Conservation (phyloP, 352 stramenopile species). For the Pythium oligandrum region DNA sequence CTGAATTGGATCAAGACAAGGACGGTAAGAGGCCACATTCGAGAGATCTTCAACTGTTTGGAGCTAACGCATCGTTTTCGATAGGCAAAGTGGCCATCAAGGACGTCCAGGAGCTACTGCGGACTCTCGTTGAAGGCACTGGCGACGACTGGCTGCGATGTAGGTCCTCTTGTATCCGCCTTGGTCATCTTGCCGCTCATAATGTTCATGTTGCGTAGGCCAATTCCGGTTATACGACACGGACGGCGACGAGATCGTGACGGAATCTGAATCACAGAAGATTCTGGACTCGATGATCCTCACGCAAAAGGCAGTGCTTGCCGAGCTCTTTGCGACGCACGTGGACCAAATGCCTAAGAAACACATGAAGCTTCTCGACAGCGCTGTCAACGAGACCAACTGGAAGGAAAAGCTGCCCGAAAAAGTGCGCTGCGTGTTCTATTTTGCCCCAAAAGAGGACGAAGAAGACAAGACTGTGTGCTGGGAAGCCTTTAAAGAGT, state of each 20-base stretch:
- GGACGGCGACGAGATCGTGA: constrained; percentile 47
- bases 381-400: constrained; percentile 49
- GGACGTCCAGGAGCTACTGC: constrained; percentile 39
- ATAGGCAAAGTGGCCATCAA: constrained; percentile 36
- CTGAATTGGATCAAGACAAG: constrained; percentile 58
- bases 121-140: constrained; percentile 11
- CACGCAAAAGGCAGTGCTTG: constrained; percentile 48
- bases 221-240: constrained; percentile 60
- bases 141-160: constrained; percentile 12
- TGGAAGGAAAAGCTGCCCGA: constrained; percentile 71
- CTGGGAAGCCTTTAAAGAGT: constrained; percentile 61
- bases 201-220: constrained; percentile 17
- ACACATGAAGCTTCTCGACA: constrained; percentile 41
- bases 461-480: constrained; percentile 46
- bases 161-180: neutral
- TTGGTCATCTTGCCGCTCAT: neutral
- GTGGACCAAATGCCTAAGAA: constrained; percentile 66
- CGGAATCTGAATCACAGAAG: constrained; percentile 45
- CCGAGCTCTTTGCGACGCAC: constrained; percentile 58
- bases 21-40: constrained; percentile 28
- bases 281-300: constrained; percentile 58
- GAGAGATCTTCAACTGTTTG: too few species aligned
- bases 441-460: constrained; percentile 61
- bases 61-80: neutral
- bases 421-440: constrained; percentile 70